Evolutionary conservation across 2,329 filamentous ascomycete species (phyloP).

Genomic region (Scedosporium aurantiacum): DNA sequence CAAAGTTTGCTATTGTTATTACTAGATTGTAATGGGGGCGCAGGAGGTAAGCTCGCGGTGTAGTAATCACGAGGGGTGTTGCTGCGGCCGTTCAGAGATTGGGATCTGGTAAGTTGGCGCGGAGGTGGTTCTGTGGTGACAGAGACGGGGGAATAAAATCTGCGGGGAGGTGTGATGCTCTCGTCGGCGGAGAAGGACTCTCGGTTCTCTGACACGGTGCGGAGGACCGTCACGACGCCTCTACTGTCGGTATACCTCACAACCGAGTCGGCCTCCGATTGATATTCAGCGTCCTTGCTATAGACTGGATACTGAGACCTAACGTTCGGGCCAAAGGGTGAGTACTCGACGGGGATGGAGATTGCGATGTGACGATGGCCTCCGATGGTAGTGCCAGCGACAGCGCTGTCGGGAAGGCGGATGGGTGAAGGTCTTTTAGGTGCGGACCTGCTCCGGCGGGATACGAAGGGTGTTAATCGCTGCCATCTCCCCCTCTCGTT

Average conservation of each 20-base stretch:
- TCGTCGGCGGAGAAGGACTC: slow-evolving; percentile 16
- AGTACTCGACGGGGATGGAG: slow-evolving; percentile 43
- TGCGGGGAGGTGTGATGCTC: neutral
- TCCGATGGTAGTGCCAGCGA: slow-evolving; percentile 40
- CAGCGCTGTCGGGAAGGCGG: slow-evolving; percentile 41
- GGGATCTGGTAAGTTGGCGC: neutral
- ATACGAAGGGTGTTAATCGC: slow-evolving; percentile 28
- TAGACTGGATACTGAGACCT: slow-evolving; percentile 4
- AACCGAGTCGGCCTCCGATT: neutral
- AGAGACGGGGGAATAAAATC: neutral
- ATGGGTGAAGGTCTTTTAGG: slow-evolving; percentile 16
- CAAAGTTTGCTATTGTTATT: neutral
- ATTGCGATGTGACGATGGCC: slow-evolving; percentile 50
- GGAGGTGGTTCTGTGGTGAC: neutral
- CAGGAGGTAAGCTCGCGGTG: slow-evolving; percentile 2
- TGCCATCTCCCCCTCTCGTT: slow-evolving; percentile 27
- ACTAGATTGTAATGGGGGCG: neutral
- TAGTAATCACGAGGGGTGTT: slow-evolving; percentile 1
- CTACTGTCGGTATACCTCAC: slow-evolving; percentile 5
- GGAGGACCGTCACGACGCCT: slow-evolving; percentile 18
- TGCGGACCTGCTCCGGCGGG: slow-evolving; percentile 23
- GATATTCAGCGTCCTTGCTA: neutral
- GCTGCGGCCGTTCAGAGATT: neutral
- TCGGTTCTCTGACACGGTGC: slow-evolving; percentile 23
- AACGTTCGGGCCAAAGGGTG: slow-evolving; percentile 24